These are phyloP conservation scores for Chaetomiaceae sp. DNA, from an alignment of 2,329 filamentous ascomycete species.

Conservation along the genomic window DNA sequence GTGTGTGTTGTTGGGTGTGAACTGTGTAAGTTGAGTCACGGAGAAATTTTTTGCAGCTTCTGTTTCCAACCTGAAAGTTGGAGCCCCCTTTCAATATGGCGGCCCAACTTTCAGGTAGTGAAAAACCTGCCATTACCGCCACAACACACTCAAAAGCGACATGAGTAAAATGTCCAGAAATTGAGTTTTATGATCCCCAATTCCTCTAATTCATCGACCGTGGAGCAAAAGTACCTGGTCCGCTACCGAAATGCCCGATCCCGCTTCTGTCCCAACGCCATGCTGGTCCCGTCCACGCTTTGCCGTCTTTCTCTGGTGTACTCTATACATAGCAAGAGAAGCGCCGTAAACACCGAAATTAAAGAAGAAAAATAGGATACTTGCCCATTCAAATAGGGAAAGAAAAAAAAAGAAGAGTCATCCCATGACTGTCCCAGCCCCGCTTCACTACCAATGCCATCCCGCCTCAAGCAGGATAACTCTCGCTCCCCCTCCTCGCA, in stretches of 20 bases:
- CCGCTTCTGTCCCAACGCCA: neutral
- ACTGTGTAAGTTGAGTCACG: constrained; percentile 21
- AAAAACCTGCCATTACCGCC: too few relatives aligned
- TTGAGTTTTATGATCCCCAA: too few relatives aligned
- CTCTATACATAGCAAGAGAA: neutral
- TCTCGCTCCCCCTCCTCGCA: constrained; percentile 19
- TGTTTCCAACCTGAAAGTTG: too few relatives aligned
- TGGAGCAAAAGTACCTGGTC: too few relatives aligned
- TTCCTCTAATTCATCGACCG: too few relatives aligned
- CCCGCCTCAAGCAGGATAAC: constrained; percentile 11
- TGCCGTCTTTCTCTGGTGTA: neutral
- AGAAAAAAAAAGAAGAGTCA: neutral
- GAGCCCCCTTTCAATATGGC: neutral
- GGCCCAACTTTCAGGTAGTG: too few relatives aligned
- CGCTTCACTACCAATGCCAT: neutral
- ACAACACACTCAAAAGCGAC: too few relatives aligned
- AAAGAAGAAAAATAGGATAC: neutral
- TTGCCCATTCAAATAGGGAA: too few relatives aligned
- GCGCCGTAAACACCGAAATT: too few relatives aligned
- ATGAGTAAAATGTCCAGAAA: too few relatives aligned
- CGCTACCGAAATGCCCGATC: neutral
- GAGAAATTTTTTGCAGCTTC: constrained; percentile 22
- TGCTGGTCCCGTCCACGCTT: neutral
- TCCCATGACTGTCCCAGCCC: too few relatives aligned
- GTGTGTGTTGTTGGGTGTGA: neutral